phyloP scores from a whole-genome alignment of 208 protist species.

The Wallacemonas sp. region DNA sequence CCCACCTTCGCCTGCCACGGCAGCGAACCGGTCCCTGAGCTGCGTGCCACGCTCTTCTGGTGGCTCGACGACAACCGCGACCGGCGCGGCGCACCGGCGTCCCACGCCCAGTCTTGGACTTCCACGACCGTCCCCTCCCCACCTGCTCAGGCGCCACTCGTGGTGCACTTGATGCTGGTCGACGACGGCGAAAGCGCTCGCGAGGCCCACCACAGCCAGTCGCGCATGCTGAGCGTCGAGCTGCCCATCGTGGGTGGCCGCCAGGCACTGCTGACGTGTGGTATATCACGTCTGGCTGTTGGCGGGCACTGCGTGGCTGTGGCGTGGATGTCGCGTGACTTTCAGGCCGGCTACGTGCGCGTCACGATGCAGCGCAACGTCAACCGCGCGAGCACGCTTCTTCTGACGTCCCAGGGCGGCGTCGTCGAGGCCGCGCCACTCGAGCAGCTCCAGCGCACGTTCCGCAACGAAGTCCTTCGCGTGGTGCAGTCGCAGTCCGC shows the following conservation, averaged over 20 bases:
- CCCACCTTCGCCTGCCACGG: constrained; percentile 46
- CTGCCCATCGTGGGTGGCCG: constrained; percentile 29
- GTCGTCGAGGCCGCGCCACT: constrained; percentile 44
- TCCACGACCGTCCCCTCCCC: background rate
- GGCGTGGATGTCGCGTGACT: constrained; percentile 50
- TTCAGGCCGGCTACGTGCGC: constrained; percentile 28
- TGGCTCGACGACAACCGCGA: constrained; percentile 63
- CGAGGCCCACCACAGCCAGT: constrained; percentile 45
- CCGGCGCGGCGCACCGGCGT: background rate
- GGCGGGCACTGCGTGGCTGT: constrained; percentile 60
- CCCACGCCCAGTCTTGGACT: background rate
- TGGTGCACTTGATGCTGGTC: constrained; percentile 59
- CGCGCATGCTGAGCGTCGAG: constrained; percentile 65
- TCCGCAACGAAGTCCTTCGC: background rate
- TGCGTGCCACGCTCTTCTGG: constrained; percentile 67
- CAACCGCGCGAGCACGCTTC: constrained; percentile 48
- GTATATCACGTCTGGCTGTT: constrained; percentile 50
- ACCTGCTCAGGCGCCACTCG: too few species aligned
- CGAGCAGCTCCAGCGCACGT: constrained; percentile 21
- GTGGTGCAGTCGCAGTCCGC: constrained; percentile 5
- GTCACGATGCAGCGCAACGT: constrained; percentile 59
- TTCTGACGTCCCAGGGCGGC: constrained; percentile 46
- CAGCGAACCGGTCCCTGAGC: constrained; percentile 49
- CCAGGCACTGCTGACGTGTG: constrained; percentile 58
- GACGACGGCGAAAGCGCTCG: constrained; percentile 41